Conservation (phyloP, 768 basidiomycete genomes). For the Mycena kentingensis region DNA sequence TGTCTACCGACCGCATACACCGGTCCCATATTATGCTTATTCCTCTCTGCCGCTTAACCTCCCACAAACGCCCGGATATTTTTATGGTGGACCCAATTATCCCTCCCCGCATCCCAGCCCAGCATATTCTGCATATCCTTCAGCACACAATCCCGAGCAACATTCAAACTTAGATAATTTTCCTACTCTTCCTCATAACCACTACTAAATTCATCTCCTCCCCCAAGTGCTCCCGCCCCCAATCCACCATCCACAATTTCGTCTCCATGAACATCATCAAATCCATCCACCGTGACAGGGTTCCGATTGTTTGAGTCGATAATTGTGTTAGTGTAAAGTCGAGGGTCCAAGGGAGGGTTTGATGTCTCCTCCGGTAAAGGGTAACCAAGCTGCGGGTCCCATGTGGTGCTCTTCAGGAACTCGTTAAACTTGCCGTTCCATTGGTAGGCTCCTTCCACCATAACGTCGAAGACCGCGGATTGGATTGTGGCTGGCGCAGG, state of each 20-base stretch:
- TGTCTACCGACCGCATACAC: too few species aligned
- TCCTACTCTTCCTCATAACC: slow-evolving; percentile 8
- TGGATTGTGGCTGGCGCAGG: not conserved
- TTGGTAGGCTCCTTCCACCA: slow-evolving; percentile 18
- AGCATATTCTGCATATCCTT: too few species aligned
- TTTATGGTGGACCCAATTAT: too few species aligned
- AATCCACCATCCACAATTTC: not conserved
- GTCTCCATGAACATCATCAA: slow-evolving; percentile 19
- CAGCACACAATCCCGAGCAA: too few species aligned
- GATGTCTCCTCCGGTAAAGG: slow-evolving; percentile 10
- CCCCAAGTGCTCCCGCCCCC: slow-evolving; percentile 14
- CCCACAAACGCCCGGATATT: too few species aligned
- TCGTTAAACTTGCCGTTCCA: slow-evolving; percentile 27
- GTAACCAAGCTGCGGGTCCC: slow-evolving; percentile 27
- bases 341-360: not conserved
- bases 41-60: too few species aligned
- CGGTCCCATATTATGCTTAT: too few species aligned
- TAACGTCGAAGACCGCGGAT: slow-evolving; percentile 21
- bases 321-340: slow-evolving; percentile 19
- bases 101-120: too few species aligned
- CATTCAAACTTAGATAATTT: too few species aligned
- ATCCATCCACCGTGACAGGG: slow-evolving; percentile 11
- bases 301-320: slow-evolving; percentile 18
- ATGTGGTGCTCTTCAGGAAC: slow-evolving; percentile 24
- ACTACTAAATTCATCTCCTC: slow-evolving; percentile 17